Evolutionary conservation across 768 basidiomycete species (phyloP).

Genomic region (Pleurotus platypus): DNA sequence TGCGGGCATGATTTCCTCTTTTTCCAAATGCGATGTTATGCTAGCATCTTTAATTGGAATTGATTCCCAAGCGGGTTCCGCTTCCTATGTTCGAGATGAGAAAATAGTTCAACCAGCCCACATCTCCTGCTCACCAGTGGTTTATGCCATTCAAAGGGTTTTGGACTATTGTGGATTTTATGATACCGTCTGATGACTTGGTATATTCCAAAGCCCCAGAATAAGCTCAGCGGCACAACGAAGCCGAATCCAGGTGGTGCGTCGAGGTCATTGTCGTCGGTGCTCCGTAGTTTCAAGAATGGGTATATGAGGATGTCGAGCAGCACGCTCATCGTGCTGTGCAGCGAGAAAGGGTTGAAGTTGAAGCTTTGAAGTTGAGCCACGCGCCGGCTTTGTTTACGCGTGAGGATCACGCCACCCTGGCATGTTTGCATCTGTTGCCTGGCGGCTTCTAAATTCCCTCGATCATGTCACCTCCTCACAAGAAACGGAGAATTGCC

Average conservation of each 20-base stretch:
- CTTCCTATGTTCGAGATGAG: slow-evolving; percentile 36
- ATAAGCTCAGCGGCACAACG: slow-evolving; percentile 62
- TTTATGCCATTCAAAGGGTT: slow-evolving; percentile 55
- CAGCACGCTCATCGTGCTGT: slow-evolving; percentile 37
- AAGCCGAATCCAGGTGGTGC: slow-evolving; percentile 54
- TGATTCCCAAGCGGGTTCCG: slow-evolving; percentile 56
- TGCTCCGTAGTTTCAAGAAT: slow-evolving; percentile 39
- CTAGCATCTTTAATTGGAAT: slow-evolving; percentile 52
- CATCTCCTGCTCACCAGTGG: slow-evolving; percentile 48
- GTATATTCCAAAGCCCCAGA: slow-evolving; percentile 78
- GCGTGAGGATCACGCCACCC: background rate
- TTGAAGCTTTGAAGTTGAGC: slow-evolving; percentile 3
- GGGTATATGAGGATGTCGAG: slow-evolving; percentile 52
- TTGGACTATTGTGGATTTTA: slow-evolving; percentile 68
- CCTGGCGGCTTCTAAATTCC: background rate
- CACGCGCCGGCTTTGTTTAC: slow-evolving; percentile 21
- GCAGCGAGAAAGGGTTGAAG: slow-evolving; percentile 5
- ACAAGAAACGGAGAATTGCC: background rate
- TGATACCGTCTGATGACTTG: slow-evolving; percentile 74
- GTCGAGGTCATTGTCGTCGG: slow-evolving; percentile 44
- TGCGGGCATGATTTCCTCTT: slow-evolving; percentile 50
- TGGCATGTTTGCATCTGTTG: background rate
- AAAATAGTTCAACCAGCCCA: slow-evolving; percentile 1
- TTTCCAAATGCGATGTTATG: slow-evolving; percentile 61
- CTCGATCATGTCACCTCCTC: background rate